Evolutionary conservation across 768 basidiomycete species (phyloP), one percentile per base, ranked within the genome.

Genomic region (Boletus vinaceobasis): DNA sequence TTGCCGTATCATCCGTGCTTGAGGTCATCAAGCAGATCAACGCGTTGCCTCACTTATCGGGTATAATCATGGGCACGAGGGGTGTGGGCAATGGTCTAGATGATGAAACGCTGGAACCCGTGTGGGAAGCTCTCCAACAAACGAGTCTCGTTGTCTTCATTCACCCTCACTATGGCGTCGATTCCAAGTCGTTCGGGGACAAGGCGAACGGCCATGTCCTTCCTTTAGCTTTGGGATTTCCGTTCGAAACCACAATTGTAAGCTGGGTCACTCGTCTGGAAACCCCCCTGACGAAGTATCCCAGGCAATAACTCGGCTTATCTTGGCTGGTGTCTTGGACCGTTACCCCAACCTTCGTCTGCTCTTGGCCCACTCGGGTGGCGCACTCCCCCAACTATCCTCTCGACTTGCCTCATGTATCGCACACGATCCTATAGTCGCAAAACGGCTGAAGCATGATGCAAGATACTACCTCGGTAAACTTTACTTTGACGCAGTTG

Each of bases 161-260:
- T 31, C 91, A 93, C 62, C 91, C 90, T 8, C 92, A 94, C 67
- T 93, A 93, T 65, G 89, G 90, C 11, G 81, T 94, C 23, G 86
- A 86, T 60, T 71, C 73, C n/a, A 79, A 79, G 43, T 83, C 81
- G 4, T 94, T 88, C 79, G 91, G 91, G 1, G 79, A 84, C 52
- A 82, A 76, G 56, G 80, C 85, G 39, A 93, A 94, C 60, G 93
- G 93, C 0, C 93, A 94, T 59, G 93, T 93, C 37, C 81, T 95
- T 29, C 88, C 91, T 3, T 80, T 94, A 48, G 89, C 90, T 1
- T 77, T 93, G 15, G 92, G 93, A 1, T 94, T 95, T 71, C 92
- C 92, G 3, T 87, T 94, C 63, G 93, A 94, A 73, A 94, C 92
- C 17, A 93, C 93, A 5, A 85, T 84, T 32, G 90, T 91, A 61